Base-by-base conservation (phyloP, 495 filamentous ascomycete species). In the Penicillium verhagenii region DNA sequence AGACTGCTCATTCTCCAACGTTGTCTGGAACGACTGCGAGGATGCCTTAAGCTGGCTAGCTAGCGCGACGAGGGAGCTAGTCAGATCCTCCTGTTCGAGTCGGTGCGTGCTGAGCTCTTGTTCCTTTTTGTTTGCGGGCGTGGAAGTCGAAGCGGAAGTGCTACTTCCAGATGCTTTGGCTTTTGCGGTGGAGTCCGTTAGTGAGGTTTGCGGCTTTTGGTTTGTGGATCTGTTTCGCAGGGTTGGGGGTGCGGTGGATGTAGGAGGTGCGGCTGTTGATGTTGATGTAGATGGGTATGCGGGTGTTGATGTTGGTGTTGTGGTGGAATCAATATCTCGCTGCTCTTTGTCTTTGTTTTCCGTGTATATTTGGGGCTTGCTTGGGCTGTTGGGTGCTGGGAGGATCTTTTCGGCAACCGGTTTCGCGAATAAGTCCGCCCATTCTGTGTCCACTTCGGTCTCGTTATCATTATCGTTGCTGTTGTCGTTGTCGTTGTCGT, bases 41-140 rank as follows among this genome's bases (percentile, higher is more conserved):
- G 85, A 88, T 18, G 79, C 69, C 69, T 96, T 96, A 7, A 98
- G 82, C 53, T 88, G 82, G 13, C 77, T 75, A 3, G 93, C 94
- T 59, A 96, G 86, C 6, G 75, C 61, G 9, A 96, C 77, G 37
- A 98, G 86, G 6, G 88, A 91, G 38, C 75, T 74, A 1, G 94
- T 94, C 0, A 98, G 80, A n/a, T 80, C 74, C 66, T 96, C 90
- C 69, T 96, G 92, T 70, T 96, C 90, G 31, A 71, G 70, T 48
- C 90, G 86, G 56, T 95, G 80, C 54, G 84, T 75, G 57, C 85
- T 81, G 6, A 97, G 83, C 21, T 89, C 79, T 1, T 82, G 77
- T 70, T 96, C 91, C 5, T 79, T 77, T 10, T 70, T 72, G 5
- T 42, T 68, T 59, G 74, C 66, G 20, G 62, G 61, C 45, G 67